Percentiles rank a stretch among this genome's conserved stretches.
These are phyloP conservation scores for Claviceps digitariae DNA, from an alignment of 2,329 filamentous ascomycete species.

Conservation along the genomic window DNA sequence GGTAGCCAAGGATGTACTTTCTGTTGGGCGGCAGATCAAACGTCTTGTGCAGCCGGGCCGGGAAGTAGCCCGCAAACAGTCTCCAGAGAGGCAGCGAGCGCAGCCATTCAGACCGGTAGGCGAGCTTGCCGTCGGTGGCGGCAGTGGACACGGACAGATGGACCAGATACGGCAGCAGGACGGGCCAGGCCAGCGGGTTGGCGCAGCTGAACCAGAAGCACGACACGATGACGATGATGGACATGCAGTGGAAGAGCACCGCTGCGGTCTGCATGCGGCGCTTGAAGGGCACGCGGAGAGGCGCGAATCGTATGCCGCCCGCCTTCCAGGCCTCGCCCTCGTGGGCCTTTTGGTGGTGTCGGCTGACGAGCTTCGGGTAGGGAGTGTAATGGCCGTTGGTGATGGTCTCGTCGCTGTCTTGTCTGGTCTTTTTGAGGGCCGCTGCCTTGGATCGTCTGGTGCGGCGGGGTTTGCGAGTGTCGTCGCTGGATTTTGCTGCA, in stretches of 20 bases:
- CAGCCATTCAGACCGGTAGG: slow-evolving; percentile 60
- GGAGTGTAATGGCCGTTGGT: slow-evolving; percentile 7
- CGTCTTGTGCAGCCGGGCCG: slow-evolving; percentile 75
- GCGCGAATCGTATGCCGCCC: slow-evolving; percentile 67
- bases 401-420: background rate
- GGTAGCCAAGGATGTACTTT: slow-evolving; percentile 95
- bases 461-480: background rate
- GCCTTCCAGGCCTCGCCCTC: slow-evolving; percentile 22
- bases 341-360: slow-evolving; percentile 8
- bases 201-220: slow-evolving; percentile 84
- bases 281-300: slow-evolving; percentile 57
- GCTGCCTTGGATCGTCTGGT: background rate
- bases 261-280: slow-evolving; percentile 67
- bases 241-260: slow-evolving; percentile 59
- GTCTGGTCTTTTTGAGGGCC: background rate
- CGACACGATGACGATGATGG: slow-evolving; percentile 56
- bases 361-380: slow-evolving; percentile 17
- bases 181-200: slow-evolving; percentile 83
- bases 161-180: slow-evolving; percentile 62
- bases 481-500: background rate
- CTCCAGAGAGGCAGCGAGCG: slow-evolving; percentile 68
- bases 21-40: slow-evolving; percentile 63
- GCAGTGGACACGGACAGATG: slow-evolving; percentile 72
- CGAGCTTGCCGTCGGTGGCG: slow-evolving; percentile 60
- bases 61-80: slow-evolving; percentile 86